Base-by-base conservation (phyloP, 106 monocot genomes). In the Iris macrosiphon region DNA sequence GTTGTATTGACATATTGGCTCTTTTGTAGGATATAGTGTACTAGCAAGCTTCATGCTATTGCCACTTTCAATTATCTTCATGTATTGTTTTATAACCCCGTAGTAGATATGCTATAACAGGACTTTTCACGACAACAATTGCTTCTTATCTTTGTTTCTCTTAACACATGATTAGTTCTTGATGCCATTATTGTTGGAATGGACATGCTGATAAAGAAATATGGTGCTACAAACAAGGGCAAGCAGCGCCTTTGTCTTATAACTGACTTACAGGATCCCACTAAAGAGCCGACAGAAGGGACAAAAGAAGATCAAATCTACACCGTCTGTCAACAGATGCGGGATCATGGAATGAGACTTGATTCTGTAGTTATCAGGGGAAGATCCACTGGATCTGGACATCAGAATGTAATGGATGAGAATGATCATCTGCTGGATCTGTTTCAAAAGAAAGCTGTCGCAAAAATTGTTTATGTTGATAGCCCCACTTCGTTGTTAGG, bases 131-230 rank as follows among this genome's bases (percentile, higher is more conserved):
- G 1, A 40, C 19, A 22, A 3, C 4, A 33, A 17, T 30, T 41
- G 3, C 20, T n/a, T 46, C 16, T 15, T 18, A 33, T 34, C 48
- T 30, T 18, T 63, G n/a, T n/a, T 49, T 38, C 39, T 83, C 83
- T 87, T 91, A 49, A 98, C 89, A 37, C 62, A 1, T 27, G 38
- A 31, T 11, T 67, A 98, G 98, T 91, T 81, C 63, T 98, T 23
- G 98, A 98, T 87, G 91, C 98, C 30, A 77, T 98, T 77, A 91
- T 98, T 43, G 91, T 98, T 71, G 98, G 90, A 31, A 83, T 91
- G 62, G 96, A 98, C 62, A 79, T 98, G 86, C 58, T 98, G 48
- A 87, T 98, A 57, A 98, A 86, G 42, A 98, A 91, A 73, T 91
- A 54, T 70, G 83, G 86, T 29, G 8, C 62, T 54, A 80, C 83